Conservation (phyloP, 768 basidiomycete genomes). For the Lepiota brunneoincarnata region DNA sequence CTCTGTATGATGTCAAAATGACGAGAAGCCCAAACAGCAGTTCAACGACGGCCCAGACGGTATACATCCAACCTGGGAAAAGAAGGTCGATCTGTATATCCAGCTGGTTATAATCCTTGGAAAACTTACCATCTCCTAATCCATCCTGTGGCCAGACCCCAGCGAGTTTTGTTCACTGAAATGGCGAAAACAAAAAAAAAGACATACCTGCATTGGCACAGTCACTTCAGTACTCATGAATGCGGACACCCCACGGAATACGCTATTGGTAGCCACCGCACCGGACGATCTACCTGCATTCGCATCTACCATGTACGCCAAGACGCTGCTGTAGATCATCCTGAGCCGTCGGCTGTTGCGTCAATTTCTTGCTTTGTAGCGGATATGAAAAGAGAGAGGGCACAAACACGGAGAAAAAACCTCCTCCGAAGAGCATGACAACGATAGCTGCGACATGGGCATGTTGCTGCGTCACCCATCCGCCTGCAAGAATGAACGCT, state of each 20-base stretch:
- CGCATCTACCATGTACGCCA: constrained; percentile 19
- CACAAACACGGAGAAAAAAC: constrained; percentile 71
- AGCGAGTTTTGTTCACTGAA: neutral
- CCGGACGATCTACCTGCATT: constrained; percentile 19
- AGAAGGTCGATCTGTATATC: neutral
- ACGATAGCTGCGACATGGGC: constrained; percentile 65
- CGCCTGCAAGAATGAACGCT: constrained; percentile 11
- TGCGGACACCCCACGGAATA: constrained; percentile 15
- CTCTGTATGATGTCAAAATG: constrained; percentile 57
- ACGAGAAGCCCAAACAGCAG: constrained; percentile 53
- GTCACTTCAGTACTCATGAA: constrained; percentile 16
- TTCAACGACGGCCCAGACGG: constrained; percentile 54
- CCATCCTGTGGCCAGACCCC: constrained; percentile 37
- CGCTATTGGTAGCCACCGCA: constrained; percentile 18
- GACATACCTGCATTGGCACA: constrained; percentile 17
- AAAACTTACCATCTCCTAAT: constrained; percentile 65
- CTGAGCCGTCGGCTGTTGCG: neutral
- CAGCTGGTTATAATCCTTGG: too few species aligned
- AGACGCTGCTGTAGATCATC: constrained; percentile 15
- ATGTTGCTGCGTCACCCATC: constrained; percentile 59
- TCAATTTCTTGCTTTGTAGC: neutral
- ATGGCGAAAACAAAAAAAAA: neutral
- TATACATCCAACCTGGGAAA: constrained; percentile 58
- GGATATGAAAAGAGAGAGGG: neutral
- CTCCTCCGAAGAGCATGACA: constrained; percentile 66